Base-by-base conservation (phyloP, 495 filamentous ascomycete genomes). In the Neurospora discreta region DNA sequence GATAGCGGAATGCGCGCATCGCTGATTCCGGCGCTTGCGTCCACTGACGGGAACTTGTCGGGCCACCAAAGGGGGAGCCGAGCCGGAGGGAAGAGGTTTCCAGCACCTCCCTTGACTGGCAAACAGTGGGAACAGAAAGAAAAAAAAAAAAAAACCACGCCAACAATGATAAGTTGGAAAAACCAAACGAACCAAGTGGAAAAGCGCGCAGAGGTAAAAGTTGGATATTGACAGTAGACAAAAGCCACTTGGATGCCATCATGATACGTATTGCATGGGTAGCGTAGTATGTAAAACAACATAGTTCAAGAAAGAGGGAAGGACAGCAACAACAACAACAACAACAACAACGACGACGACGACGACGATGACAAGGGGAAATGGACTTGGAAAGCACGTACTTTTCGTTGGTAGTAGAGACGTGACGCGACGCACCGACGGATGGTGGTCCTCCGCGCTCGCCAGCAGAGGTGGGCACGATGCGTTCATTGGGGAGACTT, bases 331-430 rank as follows among this genome's bases (percentile, higher is more conserved):
- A 67, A 71, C 30, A 8, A 68, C 36, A 65, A 65, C 36, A 44
- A 68, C 70, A 43, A 70, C 3, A 39, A 15, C n/a, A n/a, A n/a
- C n/a, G n/a, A n/a, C n/a, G n/a, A n/a, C n/a, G n/a, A n/a, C n/a
- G n/a, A n/a, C n/a, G n/a, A n/a, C n/a, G n/a, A n/a, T n/a, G n/a
- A n/a, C n/a, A 42, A 52, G 30, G 23, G 4, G 40, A 36, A 70
- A 69, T 73, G 72, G 69, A 65, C 69, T 71, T 36, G 68, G 23
- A 73, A 65, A 38, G 33, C 52, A 82, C 84, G 75, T 79, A 85
- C 84, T 86, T 86, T 69, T 86, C 84, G 58, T 73, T 78, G 69
- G 76, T 82, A 20, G 79, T 71, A 69, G 82, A 77, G 52, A 82
- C 76, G 73, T 82, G 83, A 75, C 84, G 82, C 79, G 82, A 81